These are phyloP conservation scores for Sanghuangporus sanghuang DNA, from an alignment of 1,284 basidiomycete species.

Conservation along the genomic window DNA sequence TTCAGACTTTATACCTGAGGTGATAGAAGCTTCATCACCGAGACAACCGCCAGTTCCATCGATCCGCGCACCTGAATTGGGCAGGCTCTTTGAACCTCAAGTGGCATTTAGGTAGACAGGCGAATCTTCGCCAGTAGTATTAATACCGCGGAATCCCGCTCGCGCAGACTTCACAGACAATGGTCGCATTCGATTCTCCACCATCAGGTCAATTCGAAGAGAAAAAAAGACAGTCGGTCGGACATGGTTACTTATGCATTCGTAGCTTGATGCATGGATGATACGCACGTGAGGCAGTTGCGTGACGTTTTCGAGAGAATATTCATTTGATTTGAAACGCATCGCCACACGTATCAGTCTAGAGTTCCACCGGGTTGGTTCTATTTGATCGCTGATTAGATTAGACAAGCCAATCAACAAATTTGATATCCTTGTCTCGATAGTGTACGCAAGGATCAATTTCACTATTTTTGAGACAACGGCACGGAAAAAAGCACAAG, in stretches of 20 bases:
- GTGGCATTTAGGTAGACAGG: background rate
- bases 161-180: too few species aligned
- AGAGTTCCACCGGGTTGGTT: background rate
- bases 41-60: background rate
- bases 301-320: too few species aligned
- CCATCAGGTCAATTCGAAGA: too few species aligned
- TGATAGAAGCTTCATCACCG: background rate
- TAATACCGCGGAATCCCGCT: too few species aligned
- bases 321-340: background rate
- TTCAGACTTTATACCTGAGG: background rate
- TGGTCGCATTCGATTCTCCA: too few species aligned
- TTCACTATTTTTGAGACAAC: too few species aligned
- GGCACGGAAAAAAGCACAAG: background rate
- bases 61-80: background rate
- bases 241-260: too few species aligned
- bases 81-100: background rate
- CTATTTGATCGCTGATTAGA: background rate
- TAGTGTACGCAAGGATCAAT: too few species aligned
- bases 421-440: background rate
- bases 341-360: background rate
- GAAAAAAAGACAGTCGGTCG: too few species aligned
- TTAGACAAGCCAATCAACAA: background rate
- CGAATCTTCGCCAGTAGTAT: too few species aligned
- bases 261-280: too few species aligned
- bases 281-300: background rate